Evolutionary conservation across 495 filamentous ascomycete species (phyloP).

Genomic region (Melanomma pulvis-pyrius): DNA sequence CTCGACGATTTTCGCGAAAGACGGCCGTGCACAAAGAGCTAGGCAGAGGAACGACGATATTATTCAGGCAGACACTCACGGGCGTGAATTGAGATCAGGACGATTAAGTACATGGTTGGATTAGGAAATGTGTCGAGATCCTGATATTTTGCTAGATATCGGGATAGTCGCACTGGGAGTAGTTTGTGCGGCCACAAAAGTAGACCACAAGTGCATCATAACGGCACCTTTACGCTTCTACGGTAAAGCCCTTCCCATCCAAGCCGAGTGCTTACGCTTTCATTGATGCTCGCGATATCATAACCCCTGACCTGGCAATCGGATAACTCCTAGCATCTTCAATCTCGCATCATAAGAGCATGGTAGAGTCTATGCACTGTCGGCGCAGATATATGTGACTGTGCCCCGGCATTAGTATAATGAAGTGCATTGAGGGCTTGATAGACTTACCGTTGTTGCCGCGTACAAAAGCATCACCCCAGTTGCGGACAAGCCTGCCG

Average conservation of each 20-base stretch:
- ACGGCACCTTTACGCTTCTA: too few species aligned
- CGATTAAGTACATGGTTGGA: too few species aligned
- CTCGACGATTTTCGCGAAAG: too few species aligned
- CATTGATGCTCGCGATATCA: not conserved
- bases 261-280: not conserved
- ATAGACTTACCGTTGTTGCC: constrained; percentile 83
- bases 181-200: too few species aligned
- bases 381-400: constrained; percentile 23
- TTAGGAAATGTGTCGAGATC: too few species aligned
- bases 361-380: not conserved
- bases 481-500: constrained; percentile 75
- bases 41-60: too few species aligned
- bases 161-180: too few species aligned
- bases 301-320: not conserved
- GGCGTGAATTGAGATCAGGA: too few species aligned
- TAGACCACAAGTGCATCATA: too few species aligned
- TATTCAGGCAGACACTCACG: too few species aligned
- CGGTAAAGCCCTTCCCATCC: not conserved
- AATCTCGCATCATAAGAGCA: not conserved
- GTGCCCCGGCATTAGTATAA: not conserved
- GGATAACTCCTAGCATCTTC: not conserved
- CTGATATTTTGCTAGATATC: too few species aligned
- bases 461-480: constrained; percentile 94
- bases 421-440: not conserved
- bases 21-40: too few species aligned